Percentiles rank a stretch among this genome's conserved stretches.
Conservation (phyloP, 2,329 filamentous ascomycete genomes). For the Colletotrichum graminicola region DNA sequence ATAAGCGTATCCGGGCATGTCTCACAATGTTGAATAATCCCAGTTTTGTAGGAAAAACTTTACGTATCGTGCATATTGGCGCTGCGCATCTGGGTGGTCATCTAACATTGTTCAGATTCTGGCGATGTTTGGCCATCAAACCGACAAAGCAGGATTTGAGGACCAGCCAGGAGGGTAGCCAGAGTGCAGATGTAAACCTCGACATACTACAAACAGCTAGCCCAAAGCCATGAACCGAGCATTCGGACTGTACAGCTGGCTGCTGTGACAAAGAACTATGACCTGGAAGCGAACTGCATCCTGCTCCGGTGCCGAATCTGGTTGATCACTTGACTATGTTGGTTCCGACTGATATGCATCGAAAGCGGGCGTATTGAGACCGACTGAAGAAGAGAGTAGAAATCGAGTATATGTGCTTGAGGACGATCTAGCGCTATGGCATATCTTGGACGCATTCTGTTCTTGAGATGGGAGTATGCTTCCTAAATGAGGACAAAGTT, state of each 20-base stretch:
- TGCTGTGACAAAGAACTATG: neutral
- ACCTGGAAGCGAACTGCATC: neutral
- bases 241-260: neutral
- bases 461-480: neutral
- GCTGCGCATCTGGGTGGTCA: neutral
- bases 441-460: neutral
- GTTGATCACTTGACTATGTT: constrained; percentile 2
- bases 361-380: neutral
- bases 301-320: neutral
- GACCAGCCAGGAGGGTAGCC: neutral
- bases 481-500: neutral
- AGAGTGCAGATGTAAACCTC: neutral
- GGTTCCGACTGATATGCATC: neutral
- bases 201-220: neutral
- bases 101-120: neutral
- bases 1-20: neutral
- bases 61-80: constrained; percentile 2
- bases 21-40: neutral
- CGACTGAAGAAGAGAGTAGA: neutral
- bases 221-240: neutral
- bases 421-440: neutral
- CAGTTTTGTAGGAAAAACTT: neutral
- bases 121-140: neutral
- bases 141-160: neutral
- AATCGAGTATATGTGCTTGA: neutral